Base-by-base conservation (phyloP, 2,329 filamentous ascomycete species). In the Aspergillus niger region DNA sequence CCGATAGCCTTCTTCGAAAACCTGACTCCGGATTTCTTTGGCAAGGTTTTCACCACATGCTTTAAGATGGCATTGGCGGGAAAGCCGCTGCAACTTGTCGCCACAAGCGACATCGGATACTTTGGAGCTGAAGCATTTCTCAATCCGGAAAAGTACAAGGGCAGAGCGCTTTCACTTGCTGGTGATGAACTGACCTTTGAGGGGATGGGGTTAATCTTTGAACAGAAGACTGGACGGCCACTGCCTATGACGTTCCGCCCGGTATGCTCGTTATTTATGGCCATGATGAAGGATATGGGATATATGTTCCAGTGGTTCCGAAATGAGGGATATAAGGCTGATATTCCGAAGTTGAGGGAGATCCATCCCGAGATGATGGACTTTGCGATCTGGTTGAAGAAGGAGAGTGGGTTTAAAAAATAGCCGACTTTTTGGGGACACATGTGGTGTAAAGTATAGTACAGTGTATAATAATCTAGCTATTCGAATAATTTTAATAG, bases 1-100 rank as follows among this genome's bases (percentile, higher is more conserved):
- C 87, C 87, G 0, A 82, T 84, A 0, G 84, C 83, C 1, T 89
- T 89, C 89, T 74, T 84, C 87, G 86, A 89, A 8, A 84, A 83
- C 73, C 66, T 85, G 3, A 72, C 68, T 2, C 76, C 80, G 0
- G 77, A 77, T 10, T 81, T 84, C 63, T 65, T 77, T 8, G 81
- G 81, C 3, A 81, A 80, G 58, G 74, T 81, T 2, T 84, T 85
- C 67, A 68, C 79, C 0, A 77, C 82, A 0, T 36, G 59, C 1
- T 79, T 80, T 68, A 71, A 77, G 32, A 73, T 76, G 36, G 72
- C 71, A 0, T 57, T 83, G 17, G 69, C 76, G 48, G 77, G 73
- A 0, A 81, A 80, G 60, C 70, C 76, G 2, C 65, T 82, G 17
- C 79, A 82, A 57, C 53, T 80, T 13, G 69, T 82, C 17, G 72